Base-by-base conservation (phyloP, 2,329 filamentous ascomycete species). In the Dactylellina haptotyla region DNA sequence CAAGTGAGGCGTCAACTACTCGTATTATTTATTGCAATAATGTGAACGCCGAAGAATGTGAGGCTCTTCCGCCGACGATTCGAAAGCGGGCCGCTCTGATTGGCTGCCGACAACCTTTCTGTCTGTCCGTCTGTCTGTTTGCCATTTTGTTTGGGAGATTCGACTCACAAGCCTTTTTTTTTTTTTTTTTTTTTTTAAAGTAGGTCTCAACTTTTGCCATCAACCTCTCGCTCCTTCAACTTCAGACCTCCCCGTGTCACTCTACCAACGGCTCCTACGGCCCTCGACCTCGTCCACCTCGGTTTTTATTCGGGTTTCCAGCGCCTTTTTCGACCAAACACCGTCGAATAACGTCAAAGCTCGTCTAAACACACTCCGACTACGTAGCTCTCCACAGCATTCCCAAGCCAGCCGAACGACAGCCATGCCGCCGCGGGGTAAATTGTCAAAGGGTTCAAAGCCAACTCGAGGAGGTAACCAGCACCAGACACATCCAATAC, bases 391-490 rank as follows among this genome's bases (percentile, higher is more conserved):
- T n/a, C n/a, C n/a, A n/a, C n/a, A n/a, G n/a, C n/a, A n/a, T n/a
- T n/a, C n/a, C n/a, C n/a, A n/a, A n/a, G n/a, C n/a, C n/a, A n/a
- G n/a, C n/a, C 25, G 43, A 32, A 58, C 48, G 16, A 62, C 32
- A 50, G 25, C n/a, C 25, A 46, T 37, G 10, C 65, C 65, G 67
- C 25, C 45, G 59, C 54, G 59, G 59, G 67, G 67, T 65, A 72
- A 71, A 62, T 53, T 63, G 46, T 58, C 56, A 50, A 67, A 70
- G 54, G 48, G 43, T 18, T 62, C 65, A 34, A 72, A 72, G 23
- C 67, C 67, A 43, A 61, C 48, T 4, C 67, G 67, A 26, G 67
- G 67, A 72, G 67, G 67, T 65, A 61, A 59, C 23, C 18, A n/a
- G n/a, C n/a, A n/a, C n/a, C n/a, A n/a, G 2, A 39, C 8, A 18